Percentiles rank a stretch among this genome's conserved stretches.
phyloP scores from a whole-genome alignment of 108 stramenopile genomes.

The Nitzschia palea region DNA sequence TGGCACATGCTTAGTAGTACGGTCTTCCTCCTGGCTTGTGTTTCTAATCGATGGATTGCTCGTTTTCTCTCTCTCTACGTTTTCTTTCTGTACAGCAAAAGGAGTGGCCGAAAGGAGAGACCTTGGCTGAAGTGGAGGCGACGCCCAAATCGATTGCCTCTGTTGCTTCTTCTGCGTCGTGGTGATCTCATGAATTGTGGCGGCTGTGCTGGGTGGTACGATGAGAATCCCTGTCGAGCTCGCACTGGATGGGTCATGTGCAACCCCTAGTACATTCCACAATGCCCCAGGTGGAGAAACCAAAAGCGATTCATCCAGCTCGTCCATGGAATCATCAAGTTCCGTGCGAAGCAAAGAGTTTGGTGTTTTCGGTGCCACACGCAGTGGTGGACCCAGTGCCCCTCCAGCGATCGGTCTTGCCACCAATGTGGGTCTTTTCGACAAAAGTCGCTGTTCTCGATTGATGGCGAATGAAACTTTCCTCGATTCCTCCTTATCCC shows the following conservation, averaged over 20 bases:
- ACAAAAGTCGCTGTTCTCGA: too few species aligned
- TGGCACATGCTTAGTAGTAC: too few species aligned
- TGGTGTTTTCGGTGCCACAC: slow-evolving; percentile 38
- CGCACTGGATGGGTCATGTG: slow-evolving; percentile 6
- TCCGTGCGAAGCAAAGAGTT: slow-evolving; percentile 42
- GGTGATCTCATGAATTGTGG: slow-evolving; percentile 14
- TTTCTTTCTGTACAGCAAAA: background rate
- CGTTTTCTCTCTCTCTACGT: background rate
- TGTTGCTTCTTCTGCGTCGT: slow-evolving; percentile 10
- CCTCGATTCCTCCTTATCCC: too few species aligned
- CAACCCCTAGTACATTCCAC: slow-evolving; percentile 16
- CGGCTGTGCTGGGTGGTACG: slow-evolving; percentile 31
- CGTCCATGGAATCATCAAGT: slow-evolving; percentile 5
- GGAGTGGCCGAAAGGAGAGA: slow-evolving; percentile 1
- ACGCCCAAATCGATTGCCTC: background rate
- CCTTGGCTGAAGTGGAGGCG: slow-evolving; percentile 16
- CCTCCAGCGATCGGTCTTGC: too few species aligned
- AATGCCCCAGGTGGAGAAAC: slow-evolving; percentile 36
- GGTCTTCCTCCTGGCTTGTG: too few species aligned
- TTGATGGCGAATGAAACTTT: too few species aligned
- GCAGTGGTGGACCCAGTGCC: slow-evolving; percentile 27
- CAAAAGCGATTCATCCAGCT: slow-evolving; percentile 34
- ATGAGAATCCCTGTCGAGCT: slow-evolving; percentile 22
- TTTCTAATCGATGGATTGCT: too few species aligned
- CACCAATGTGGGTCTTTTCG: too few species aligned